Conservation (phyloP, 23 red algal genomes). For the Gracilaria caudata region DNA sequence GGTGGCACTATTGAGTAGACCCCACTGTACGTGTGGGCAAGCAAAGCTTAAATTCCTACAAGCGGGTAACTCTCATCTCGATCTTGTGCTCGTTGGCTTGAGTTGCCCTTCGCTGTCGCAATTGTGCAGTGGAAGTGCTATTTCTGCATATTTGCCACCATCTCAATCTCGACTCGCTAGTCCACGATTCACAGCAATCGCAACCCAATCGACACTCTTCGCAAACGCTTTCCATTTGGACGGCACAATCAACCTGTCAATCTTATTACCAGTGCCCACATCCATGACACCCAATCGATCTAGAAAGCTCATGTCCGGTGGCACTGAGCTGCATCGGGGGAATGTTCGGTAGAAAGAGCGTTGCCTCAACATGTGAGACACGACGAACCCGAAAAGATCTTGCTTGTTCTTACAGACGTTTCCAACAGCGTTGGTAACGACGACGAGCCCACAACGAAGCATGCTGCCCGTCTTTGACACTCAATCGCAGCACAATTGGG, state of each 20-base stretch:
- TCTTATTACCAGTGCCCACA: constrained; percentile 1
- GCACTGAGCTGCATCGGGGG: constrained; percentile 34
- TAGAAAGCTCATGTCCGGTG: constrained; percentile 30
- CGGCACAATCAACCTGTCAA: constrained; percentile 47
- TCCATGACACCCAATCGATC: constrained; percentile 28
- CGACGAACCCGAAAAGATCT: constrained; percentile 42
- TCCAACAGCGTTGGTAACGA: constrained; percentile 48
- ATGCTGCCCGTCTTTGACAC: neutral
- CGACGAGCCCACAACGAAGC: constrained; percentile 27
- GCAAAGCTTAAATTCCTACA: neutral
- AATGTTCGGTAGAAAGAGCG: constrained; percentile 60
- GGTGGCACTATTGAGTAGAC: too few species aligned
- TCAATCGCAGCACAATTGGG: constrained; percentile 35
- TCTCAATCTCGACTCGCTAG: constrained; percentile 21
- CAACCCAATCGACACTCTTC: constrained; percentile 55
- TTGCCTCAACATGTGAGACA: constrained; percentile 52
- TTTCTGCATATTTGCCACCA: constrained; percentile 62
- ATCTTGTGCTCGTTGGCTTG: constrained; percentile 24
- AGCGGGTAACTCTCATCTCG: constrained; percentile 36
- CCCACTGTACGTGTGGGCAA: neutral
- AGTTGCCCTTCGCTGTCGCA: neutral
- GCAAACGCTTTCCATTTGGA: constrained; percentile 61
- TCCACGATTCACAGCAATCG: constrained; percentile 59
- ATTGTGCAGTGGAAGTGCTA: constrained; percentile 53
- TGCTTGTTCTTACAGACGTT: constrained; percentile 41